Base-by-base conservation (phyloP, 129 eudicot species). In the Kitagawia praeruptora region DNA sequence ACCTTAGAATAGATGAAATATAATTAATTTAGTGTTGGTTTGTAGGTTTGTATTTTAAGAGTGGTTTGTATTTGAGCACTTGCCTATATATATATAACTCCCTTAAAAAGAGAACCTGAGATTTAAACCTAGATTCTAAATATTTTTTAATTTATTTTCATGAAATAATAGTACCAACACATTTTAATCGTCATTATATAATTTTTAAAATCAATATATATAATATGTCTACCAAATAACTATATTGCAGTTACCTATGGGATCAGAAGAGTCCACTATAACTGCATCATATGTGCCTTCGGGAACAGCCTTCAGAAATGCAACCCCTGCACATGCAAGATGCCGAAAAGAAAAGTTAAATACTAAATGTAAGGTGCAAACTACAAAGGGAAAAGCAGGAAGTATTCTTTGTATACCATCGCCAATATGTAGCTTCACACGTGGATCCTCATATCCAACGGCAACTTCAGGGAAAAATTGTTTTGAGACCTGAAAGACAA, bases 261-360 rank as follows among this genome's bases (percentile, higher is more conserved):
- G 98, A 82, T 94, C 98, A 23, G 97, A 94, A 61, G 98, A 94
- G 81, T 91, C 96, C 38, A 94, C 98, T 75, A 94, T 94, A 75
- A 91, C 92, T 39, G 97, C 98, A 89, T 94, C 97, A 82, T 94
- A 94, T 69, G 85, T 89, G 84, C 93, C 97, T 78, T 83, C 96
- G 0, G 87, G 92, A 61, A 88, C 93, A 75, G 84, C 88, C 82
- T 91, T 94, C 78, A 91, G 81, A 80, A 89, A 94, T 47, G 96
- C 97, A 83, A 94, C 98, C 80, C 97, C 98, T 94, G 78, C 75
- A 47, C 53, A 58, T 72, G 76, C 3, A 67, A 49, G 58, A 19
- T 11, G 14, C 63, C 58, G 1, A 18, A 49, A 67, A 64, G 8
- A 16, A 34, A 34, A 31, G 4, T 27, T 31, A 27, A 25, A 11